Evolutionary conservation across 2,329 filamentous ascomycete species (phyloP), one percentile per base, ranked within the genome.

Genomic region (Pseudocercospora crystallina): DNA sequence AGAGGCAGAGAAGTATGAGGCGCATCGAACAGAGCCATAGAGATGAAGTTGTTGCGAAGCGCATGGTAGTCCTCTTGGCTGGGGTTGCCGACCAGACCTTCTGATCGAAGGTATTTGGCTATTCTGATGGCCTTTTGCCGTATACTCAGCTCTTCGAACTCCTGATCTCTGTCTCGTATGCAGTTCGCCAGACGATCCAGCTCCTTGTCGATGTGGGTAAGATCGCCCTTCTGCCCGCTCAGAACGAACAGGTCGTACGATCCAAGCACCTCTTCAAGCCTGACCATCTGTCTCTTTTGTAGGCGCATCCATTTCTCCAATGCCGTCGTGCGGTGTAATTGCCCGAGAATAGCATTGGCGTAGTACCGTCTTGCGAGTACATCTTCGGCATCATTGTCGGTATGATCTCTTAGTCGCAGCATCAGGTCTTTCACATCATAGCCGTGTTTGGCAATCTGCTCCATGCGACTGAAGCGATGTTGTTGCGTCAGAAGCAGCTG

Each of bases 161-260:
- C 66, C 0, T 79, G 76, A 51, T 81, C 72, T 20, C 77, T 73
- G 1, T 63, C 54, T 9, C 75, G 74, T 50, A 96, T 82, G 1
- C 73, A 70, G 2, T 68, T 60, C 2, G 84, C 82, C 32, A 89
- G 76, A 1, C 73, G 68, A 66, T 94, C 84, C 15, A 97, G 75
- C 35, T 83, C 74, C n/a, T 69, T 65, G 9, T 80, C 59, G 32
- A 77, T 68, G 38, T 90, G 83, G 49, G 87, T 79, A 44, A 92
- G 71, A 65, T 95, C 90, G n/a, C 86, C 84, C 29, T 79, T 76
- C 13, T 83, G 80, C 47, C 86, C 85, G 58, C 86, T 83, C 26
- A 92, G 75, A 39, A 95, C 83, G 70, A 97, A 97, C 71, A 97
- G 80, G 69, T 97, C 94, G 68, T 95, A 95, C 11, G 86, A 87